Evolutionary conservation across 371 early-diverging fungal species (phyloP).

Genomic region (Mortierella sp.): DNA sequence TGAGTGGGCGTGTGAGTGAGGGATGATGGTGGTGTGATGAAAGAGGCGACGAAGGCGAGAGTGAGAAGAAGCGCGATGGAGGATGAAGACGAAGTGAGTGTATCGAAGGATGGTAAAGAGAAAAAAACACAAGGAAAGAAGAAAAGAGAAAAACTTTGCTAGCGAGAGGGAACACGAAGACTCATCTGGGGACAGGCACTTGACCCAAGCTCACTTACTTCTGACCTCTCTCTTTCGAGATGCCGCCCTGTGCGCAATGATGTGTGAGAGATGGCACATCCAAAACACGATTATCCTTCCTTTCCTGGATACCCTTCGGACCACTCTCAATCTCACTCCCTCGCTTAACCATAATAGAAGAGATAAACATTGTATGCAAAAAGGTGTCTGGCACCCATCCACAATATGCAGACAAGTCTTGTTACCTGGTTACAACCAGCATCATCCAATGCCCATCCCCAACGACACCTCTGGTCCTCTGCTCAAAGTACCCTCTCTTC

Average conservation of each 20-base stretch:
- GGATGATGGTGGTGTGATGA: background rate
- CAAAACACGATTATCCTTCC: background rate
- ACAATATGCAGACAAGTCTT: too few relatives aligned
- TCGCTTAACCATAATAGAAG: too few relatives aligned
- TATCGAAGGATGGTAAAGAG: background rate
- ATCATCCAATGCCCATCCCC: background rate
- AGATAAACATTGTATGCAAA: too few relatives aligned
- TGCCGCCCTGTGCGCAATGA: conserved; percentile 3
- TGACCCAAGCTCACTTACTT: background rate
- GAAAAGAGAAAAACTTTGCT: background rate
- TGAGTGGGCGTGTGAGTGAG: background rate
- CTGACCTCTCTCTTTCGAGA: background rate
- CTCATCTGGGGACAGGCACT: background rate
- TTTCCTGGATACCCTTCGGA: background rate
- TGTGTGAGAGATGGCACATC: background rate
- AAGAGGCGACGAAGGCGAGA: background rate
- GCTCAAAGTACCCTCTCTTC: background rate
- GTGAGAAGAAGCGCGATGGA: background rate
- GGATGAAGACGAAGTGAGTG: background rate
- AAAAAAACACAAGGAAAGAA: background rate
- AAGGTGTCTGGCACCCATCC: too few relatives aligned
- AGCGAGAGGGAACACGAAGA: background rate
- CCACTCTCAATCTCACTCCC: too few relatives aligned
- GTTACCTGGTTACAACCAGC: too few relatives aligned
- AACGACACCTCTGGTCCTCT: background rate